Percentiles rank a stretch among this genome's conserved stretches.
Evolutionary conservation across 441 rosid species (phyloP).

Genomic region (Kokia cookei): DNA sequence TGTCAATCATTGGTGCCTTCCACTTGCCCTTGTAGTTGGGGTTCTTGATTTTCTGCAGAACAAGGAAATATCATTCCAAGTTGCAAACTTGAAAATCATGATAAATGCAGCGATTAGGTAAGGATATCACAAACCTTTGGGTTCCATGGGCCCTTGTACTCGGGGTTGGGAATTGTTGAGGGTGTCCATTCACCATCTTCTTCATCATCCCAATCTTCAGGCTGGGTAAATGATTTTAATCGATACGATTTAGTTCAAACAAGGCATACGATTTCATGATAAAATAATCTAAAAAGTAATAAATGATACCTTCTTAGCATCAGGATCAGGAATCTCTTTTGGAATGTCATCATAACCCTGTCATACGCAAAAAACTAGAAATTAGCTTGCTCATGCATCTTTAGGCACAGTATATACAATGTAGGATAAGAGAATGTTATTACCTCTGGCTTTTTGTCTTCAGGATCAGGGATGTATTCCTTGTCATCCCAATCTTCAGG

Average conservation of each 20-base stretch:
- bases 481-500: constrained; percentile 97
- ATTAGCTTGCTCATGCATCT: background rate
- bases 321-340: constrained; percentile 78
- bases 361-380: background rate
- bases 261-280: background rate
- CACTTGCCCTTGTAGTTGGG: constrained; percentile 94
- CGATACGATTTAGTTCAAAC: background rate
- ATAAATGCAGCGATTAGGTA: background rate
- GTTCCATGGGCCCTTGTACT: constrained; percentile 91
- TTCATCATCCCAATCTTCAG: constrained; percentile 97
- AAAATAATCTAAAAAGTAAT: background rate
- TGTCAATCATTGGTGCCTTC: constrained; percentile 92
- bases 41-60: constrained; percentile 82
- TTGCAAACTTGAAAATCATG: background rate
- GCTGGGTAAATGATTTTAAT: constrained; percentile 32
- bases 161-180: constrained; percentile 81
- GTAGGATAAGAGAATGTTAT: background rate
- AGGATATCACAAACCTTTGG: constrained; percentile 50
- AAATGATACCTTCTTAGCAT: constrained; percentile 65
- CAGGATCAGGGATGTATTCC: constrained; percentile 87
- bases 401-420: background rate
- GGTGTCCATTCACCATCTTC: constrained; percentile 95
- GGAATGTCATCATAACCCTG: constrained; percentile 93
- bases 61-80: background rate
- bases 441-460: constrained; percentile 90